Base-by-base conservation (phyloP, 2,329 filamentous ascomycete species). In the Exophiala calicioides region DNA sequence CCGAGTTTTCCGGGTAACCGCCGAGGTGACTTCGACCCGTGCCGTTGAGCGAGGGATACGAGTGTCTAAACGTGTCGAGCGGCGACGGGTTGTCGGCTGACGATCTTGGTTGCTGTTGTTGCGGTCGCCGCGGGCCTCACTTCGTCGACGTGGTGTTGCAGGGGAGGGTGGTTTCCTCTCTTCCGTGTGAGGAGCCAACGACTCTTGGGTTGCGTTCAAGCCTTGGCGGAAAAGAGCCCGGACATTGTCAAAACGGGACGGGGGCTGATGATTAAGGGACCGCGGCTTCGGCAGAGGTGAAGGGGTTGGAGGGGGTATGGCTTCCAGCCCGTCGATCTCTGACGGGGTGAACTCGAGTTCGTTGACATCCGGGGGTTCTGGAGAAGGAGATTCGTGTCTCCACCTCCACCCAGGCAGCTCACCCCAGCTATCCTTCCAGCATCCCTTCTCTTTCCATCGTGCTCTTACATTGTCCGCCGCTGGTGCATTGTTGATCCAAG, bases 21-120 rank as follows among this genome's bases (percentile, higher is more conserved):
- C n/a, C 26, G 35, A 38, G 7, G 42, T 8, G 18, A 38, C 18
- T 30, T 38, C 35, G 33, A 33, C 24, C 50, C 75, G 82, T 80
- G 13, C 73, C 20, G 2, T 74, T 60, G 1, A 80, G 77, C 41
- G 48, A 58, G 53, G 64, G 66, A 60, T 83, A 81, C 1, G 67
- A 36, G 16, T 15, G n/a, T 39, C 19, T 20, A 24, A 39, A 39
- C 42, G 23, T 37, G 21, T 45, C 4, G 20, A 19, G 18, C 12
- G 15, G 18, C 34, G 32, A 45, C 26, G 32, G 33, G 42, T 39
- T 13, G 42, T 39, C 15, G 33, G 24, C 27, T 23, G 42, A 38
- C 33, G 42, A 23, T 38, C 13, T 20, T 45, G 42, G 26, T 45
- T 45, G 13, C 33, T 33, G 24, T 27, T 27, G 12, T 27, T 27